Evolutionary conservation across 2,329 filamentous ascomycete genomes (phyloP), one percentile per base, ranked within the genome.

Genomic region (Epichloe elymi): DNA sequence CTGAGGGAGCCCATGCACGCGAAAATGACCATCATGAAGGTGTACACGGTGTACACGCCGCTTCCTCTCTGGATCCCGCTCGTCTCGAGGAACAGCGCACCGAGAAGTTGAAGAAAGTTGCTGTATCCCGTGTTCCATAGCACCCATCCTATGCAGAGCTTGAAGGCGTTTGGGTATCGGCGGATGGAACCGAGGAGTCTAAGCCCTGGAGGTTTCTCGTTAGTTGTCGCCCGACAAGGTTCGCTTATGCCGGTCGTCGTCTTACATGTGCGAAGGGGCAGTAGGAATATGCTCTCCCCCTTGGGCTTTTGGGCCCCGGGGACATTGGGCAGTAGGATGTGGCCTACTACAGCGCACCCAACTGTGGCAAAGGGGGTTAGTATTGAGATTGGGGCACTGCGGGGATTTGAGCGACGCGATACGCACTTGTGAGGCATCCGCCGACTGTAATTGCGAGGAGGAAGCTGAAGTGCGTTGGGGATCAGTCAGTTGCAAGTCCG

Each of bases 111-210:
- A 4, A 56, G 35, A 12, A 57, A 57, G 46, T 55, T 57, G 51
- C 53, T 54, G 49, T 57, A 56, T 4, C 42, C 56, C 1, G 56
- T 57, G 37, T 57, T 56, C 56, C 56, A 57, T 2, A 57, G 50
- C 23, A 57, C 53, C 56, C 56, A 57, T 14, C 54, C 56, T 8
- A 54, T 46, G 48, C 56, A 57, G 30, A 57, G 51, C 51, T 57
- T 57, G 50, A 57, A 57, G 33, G 56, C 56, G 23, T 57, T 57
- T 4, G 56, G 56, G 42, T 57, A 57, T 7, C 38, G 51, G 17
- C 54, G 53, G 17, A 56, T 49, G n/a, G 54, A 57, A 17, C 50
- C 40, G n/a, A 57, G 49, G 14, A 57, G 51, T 47, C 46, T 52
- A 26, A 55, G 17, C 56, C 56, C 54, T 57, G 46, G 33, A 4